Base-by-base conservation (phyloP, 179 eudicot species). In the Monotropa hypopitys region DNA sequence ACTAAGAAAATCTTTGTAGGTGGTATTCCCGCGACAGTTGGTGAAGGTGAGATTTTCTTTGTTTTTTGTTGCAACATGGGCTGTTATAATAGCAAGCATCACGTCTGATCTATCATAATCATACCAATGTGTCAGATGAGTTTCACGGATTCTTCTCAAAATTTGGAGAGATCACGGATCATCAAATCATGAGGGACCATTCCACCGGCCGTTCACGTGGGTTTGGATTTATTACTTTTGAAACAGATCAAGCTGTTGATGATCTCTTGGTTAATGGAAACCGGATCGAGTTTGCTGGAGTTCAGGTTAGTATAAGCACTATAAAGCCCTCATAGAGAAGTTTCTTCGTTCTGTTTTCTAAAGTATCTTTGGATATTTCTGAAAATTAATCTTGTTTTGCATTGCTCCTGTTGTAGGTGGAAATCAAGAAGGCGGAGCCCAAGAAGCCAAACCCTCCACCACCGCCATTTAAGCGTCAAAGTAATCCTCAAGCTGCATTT, bases 401-500 rank as follows among this genome's bases (percentile, higher is more conserved):
- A 15, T 78, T 23, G 49, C n/a, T 78, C 49, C 38, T 76, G 49
- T 18, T 61, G 80, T 82, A 88, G 91, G 89, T 88, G 76, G 89
- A 88, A 78, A 81, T 88, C 56, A 88, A 88, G 84, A 88, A 87
- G 74, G 91, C 91, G 8, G 91, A 85, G 72, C 91, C 91, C 35
- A 88, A 87, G 86, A 88, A 88, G 68, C 85, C 88, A n/a, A 85
- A 83, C 53, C 79, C 85, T 45, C 89, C 87, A 35, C 83, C 89
- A 28, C 75, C 69, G 13, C 70, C 85, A 4, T 78, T 86, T 51
- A 83, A 75, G 62, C 84, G 82, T 61, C 79, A 82, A 23, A 76
- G 72, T 57, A 88, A 85, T 59, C 78, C 91, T 32, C 81, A 83
- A 50, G 73, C 85, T 67, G 79, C 84, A 46, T 84, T 78, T 62